Conservation (phyloP, 306 rosid genomes). For the Quercus berberidifolia region DNA sequence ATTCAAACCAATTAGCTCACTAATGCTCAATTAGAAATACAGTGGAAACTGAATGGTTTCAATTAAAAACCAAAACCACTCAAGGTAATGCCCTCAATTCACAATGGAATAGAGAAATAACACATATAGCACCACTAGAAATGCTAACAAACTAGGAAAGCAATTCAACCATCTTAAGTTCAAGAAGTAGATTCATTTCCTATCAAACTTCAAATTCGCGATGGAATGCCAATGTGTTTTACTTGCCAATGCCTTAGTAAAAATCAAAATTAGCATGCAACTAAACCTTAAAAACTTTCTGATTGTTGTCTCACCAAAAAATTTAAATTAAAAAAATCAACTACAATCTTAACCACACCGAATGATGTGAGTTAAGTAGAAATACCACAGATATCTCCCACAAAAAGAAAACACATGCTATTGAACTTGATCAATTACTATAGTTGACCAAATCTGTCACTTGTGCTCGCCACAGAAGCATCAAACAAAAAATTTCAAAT, state of each 20-base stretch:
- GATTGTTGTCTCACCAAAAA: background rate
- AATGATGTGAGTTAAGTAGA: background rate
- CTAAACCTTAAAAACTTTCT: background rate
- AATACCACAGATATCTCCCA: background rate
- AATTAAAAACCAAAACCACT: background rate
- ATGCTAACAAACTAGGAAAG: constrained; percentile 13
- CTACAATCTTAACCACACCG: background rate
- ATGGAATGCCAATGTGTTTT: constrained; percentile 2
- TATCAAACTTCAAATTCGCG: background rate
- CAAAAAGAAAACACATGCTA: background rate
- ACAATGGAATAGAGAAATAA: background rate
- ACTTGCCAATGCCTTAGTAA: background rate
- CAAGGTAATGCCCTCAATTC: constrained; percentile 1
- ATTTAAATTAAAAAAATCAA: background rate
- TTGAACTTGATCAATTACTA: background rate
- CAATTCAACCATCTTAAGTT: constrained; percentile 17
- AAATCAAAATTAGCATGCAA: background rate
- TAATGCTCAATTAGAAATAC: background rate
- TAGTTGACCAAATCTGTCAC: background rate
- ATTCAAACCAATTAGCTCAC: constrained; percentile 7
- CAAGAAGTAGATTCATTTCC: constrained; percentile 1
- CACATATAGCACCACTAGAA: constrained; percentile 6
- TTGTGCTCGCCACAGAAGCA: background rate
- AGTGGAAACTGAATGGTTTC: background rate
- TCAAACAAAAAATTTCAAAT: background rate